These are phyloP conservation scores for Saturnispora halmiae DNA, from an alignment of 805 yeast genomes.

Conservation along the genomic window DNA sequence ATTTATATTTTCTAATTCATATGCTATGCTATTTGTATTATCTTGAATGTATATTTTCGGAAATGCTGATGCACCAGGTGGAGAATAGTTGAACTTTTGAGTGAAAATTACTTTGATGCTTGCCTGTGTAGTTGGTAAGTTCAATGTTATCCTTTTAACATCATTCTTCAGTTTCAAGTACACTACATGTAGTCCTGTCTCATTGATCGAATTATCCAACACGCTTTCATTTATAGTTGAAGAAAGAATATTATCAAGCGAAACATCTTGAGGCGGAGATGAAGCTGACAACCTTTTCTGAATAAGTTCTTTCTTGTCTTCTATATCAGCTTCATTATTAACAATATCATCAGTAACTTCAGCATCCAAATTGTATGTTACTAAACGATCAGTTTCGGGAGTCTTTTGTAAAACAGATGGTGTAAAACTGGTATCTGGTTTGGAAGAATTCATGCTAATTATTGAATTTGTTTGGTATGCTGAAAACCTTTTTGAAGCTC, in stretches of 20 bases:
- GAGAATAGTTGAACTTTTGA: conserved; percentile 80
- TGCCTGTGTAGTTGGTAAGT: conserved; percentile 40
- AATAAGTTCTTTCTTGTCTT: conserved; percentile 12
- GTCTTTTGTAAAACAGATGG: conserved; percentile 17
- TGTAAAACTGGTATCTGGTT: conserved; percentile 1
- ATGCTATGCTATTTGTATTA: conserved; percentile 47
- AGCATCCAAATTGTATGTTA: no score
- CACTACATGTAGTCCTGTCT: conserved; percentile 19
- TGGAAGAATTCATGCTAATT: conserved; percentile 21
- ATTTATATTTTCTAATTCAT: conserved; percentile 71
- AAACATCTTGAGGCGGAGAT: conserved; percentile 5
- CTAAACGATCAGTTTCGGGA: conserved; percentile 22
- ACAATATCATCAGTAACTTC: no score
- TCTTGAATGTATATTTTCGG: conserved; percentile 76
- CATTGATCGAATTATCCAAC: neutral
- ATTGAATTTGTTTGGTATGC: conserved; percentile 59
- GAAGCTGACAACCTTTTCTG: conserved; percentile 7
- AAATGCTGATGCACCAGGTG: conserved; percentile 37
- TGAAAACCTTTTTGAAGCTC: conserved; percentile 90
- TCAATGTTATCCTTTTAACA: conserved; percentile 45
- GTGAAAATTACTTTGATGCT: conserved; percentile 65
- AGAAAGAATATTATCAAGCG: conserved; percentile 5
- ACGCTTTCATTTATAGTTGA: neutral
- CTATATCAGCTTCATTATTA: conserved; percentile 21
- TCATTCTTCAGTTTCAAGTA: conserved; percentile 44